Conservation (phyloP, 148 eudicot species). For the Rheum nobile region DNA sequence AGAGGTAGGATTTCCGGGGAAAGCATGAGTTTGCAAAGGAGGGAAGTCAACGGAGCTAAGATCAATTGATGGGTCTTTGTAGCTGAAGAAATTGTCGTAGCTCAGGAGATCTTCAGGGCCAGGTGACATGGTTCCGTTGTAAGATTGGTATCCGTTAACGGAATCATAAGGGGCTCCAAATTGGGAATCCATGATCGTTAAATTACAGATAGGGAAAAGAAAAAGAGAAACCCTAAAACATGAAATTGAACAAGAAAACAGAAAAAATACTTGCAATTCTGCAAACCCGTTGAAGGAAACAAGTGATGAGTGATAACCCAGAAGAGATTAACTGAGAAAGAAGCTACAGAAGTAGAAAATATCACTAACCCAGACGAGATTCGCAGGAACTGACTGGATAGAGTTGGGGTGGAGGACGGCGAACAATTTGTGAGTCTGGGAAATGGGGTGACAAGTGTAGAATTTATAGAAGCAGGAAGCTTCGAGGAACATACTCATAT, state of each 20-base stretch:
- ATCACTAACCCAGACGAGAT: neutral
- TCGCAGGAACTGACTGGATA: neutral
- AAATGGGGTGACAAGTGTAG: neutral
- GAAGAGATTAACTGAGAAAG: neutral
- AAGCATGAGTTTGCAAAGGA: constrained; percentile 8
- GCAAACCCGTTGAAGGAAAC: neutral
- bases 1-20: constrained; percentile 3
- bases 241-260: neutral
- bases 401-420: neutral
- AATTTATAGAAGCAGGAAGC: neutral
- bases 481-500: neutral
- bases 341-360: neutral
- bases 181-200: constrained; percentile 28
- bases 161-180: constrained; percentile 13
- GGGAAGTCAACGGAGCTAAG: constrained; percentile 31
- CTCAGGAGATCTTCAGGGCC: constrained; percentile 27
- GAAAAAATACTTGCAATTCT: neutral
- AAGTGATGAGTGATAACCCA: neutral
- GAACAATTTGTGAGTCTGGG: neutral
- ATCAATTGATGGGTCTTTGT: constrained; percentile 34
- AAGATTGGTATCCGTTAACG: constrained; percentile 15
- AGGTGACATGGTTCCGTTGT: constrained; percentile 12
- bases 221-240: neutral
- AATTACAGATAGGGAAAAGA: neutral
- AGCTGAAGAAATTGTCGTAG: constrained; percentile 28